These are phyloP conservation scores for Pilasporangium apinafurcum DNA, from an alignment of 352 stramenopile genomes.

Conservation along the genomic window DNA sequence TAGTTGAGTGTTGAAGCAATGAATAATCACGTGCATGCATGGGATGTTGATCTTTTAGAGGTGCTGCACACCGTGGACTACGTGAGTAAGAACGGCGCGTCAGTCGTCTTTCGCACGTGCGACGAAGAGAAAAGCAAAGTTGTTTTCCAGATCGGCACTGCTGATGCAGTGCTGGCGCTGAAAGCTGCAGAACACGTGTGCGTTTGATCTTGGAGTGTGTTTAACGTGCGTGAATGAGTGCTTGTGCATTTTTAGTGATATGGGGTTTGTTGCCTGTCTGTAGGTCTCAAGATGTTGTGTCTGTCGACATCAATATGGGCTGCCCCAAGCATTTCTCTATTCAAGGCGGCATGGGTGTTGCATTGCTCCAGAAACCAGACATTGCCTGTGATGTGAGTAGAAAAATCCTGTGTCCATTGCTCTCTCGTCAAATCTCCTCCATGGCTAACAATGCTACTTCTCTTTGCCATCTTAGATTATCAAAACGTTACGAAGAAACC, in stretches of 20 bases:
- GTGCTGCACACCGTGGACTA: constrained; percentile 88
- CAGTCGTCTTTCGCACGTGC: constrained; percentile 86
- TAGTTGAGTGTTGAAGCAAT: too few relatives aligned
- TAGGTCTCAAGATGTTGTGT: constrained; percentile 78
- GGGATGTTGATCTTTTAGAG: constrained; percentile 21
- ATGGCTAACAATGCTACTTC: background rate
- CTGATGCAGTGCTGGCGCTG: constrained; percentile 65
- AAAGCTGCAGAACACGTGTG: constrained; percentile 74
- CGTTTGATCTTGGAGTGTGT: constrained; percentile 8
- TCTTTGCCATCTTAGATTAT: constrained; percentile 38
- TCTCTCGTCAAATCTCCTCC: background rate
- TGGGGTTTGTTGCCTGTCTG: background rate
- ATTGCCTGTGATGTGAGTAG: constrained; percentile 73
- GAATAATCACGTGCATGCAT: too few relatives aligned
- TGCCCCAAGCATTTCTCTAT: constrained; percentile 93
- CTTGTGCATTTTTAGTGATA: background rate
- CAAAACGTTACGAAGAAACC: constrained; percentile 70
- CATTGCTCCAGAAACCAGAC: constrained; percentile 85
- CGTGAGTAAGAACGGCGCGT: constrained; percentile 76
- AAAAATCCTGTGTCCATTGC: too few relatives aligned
- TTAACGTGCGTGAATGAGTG: background rate
- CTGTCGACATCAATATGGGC: constrained; percentile 94
- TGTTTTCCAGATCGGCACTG: constrained; percentile 88
- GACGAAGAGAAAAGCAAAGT: constrained; percentile 72
- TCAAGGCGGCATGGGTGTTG: constrained; percentile 89